Conservation (phyloP, 768 basidiomycete species). For the Rhizopogon roseolus region DNA sequence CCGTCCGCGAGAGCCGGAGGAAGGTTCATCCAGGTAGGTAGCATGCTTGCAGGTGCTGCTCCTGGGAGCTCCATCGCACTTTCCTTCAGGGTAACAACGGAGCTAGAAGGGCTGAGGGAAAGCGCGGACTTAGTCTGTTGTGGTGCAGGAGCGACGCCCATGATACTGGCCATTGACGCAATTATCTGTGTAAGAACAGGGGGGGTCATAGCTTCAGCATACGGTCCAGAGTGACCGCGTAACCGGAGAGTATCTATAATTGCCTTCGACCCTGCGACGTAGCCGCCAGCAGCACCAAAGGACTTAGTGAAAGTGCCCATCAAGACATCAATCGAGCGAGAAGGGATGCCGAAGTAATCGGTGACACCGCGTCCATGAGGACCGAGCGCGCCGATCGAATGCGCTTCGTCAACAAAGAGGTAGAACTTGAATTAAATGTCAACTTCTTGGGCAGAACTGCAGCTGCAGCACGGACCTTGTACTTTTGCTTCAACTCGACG, state of each 20-base stretch:
- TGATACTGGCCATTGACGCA: constrained; percentile 93
- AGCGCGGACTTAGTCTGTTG: constrained; percentile 26
- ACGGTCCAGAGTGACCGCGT: constrained; percentile 74
- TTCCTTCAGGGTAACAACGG: constrained; percentile 19
- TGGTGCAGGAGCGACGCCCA: constrained; percentile 63
- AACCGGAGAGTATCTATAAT: constrained; percentile 81
- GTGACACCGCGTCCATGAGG: constrained; percentile 92
- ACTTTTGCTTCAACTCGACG: constrained; percentile 84
- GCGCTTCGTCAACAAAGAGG: constrained; percentile 94
- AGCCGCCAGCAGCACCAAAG: constrained; percentile 92
- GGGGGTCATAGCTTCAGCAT: constrained; percentile 89
- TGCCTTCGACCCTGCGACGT: constrained; percentile 80
- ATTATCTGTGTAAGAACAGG: constrained; percentile 88
- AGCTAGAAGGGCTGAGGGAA: constrained; percentile 29
- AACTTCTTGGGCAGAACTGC: background rate
- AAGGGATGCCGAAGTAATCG: constrained; percentile 88
- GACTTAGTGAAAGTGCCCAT: constrained; percentile 99
- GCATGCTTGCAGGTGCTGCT: constrained; percentile 54
- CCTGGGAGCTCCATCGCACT: constrained; percentile 53
- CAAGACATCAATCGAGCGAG: constrained; percentile 79
- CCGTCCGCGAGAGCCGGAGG: constrained; percentile 74
- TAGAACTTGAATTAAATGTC: constrained; percentile 63
- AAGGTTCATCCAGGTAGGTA: constrained; percentile 80
- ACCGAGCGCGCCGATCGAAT: constrained; percentile 94
- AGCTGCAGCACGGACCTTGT: constrained; percentile 65